These are phyloP conservation scores for Entomortierella beljakovae DNA, from an alignment of 192 early-diverging fungal species.

Conservation along the genomic window DNA sequence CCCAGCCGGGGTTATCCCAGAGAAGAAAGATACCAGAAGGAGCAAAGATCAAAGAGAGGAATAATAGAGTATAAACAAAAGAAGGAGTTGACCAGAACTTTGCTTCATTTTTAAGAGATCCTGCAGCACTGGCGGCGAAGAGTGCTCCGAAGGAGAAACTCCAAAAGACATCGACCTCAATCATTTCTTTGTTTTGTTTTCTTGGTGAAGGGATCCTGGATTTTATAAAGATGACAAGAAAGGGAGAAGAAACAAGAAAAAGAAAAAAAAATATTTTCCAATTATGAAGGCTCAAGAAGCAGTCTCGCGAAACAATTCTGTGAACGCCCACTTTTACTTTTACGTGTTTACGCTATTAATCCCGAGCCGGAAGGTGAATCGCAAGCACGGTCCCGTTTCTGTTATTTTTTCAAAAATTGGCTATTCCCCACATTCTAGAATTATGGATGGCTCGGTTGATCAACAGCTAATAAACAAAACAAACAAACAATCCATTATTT, in stretches of 20 bases:
- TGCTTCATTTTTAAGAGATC: conserved; percentile 18
- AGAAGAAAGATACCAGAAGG: conserved; percentile 50
- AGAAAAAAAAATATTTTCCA: neutral
- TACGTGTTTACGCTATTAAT: too few relatives aligned
- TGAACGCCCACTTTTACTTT: too few relatives aligned
- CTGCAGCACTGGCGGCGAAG: conserved; percentile 32
- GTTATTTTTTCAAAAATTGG: too few relatives aligned
- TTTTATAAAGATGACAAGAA: conserved; percentile 11
- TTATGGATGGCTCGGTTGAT: too few relatives aligned
- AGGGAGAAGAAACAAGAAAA: neutral
- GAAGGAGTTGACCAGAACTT: conserved; percentile 37
- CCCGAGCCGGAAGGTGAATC: too few relatives aligned
- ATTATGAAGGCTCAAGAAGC: neutral
- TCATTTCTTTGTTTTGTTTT: conserved; percentile 18
- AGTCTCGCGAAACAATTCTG: neutral
- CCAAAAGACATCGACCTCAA: conserved; percentile 54
- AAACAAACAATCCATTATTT: too few relatives aligned
- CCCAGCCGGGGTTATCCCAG: conserved; percentile 55
- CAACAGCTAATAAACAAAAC: too few relatives aligned
- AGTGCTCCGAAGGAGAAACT: conserved; percentile 43
- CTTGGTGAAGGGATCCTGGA: conserved; percentile 13
- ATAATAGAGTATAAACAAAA: conserved; percentile 48
- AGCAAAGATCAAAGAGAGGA: conserved; percentile 53
- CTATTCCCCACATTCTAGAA: too few relatives aligned
- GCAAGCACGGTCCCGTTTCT: too few relatives aligned